Evolutionary conservation across 164 flowering plant genomes (phyloP).

Genomic region (Nelumbo lutea): DNA sequence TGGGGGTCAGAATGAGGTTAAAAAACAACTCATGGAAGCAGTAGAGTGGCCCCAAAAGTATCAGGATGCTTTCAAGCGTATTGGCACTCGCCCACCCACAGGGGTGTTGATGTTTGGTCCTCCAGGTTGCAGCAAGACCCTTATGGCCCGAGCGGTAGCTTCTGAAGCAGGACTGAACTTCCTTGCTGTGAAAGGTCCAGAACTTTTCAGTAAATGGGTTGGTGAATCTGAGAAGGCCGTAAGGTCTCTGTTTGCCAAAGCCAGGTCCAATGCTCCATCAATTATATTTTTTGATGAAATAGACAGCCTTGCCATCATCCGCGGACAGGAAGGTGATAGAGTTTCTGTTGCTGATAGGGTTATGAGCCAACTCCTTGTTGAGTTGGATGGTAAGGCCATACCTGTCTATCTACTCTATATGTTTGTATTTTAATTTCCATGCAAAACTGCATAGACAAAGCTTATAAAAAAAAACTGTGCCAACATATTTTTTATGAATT

Average conservation of each 20-base stretch:
- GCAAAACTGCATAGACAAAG: too few species aligned
- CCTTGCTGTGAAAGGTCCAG: constrained; percentile 96
- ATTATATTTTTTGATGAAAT: constrained; percentile 96
- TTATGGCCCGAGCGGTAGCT: constrained; percentile 96
- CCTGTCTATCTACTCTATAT: too few species aligned
- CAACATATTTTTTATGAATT: too few species aligned
- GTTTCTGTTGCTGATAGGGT: constrained; percentile 91
- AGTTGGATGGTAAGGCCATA: constrained; percentile 75
- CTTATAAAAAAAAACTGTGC: too few species aligned
- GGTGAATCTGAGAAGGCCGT: constrained; percentile 99
- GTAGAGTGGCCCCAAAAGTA: constrained; percentile 96
- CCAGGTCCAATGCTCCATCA: constrained; percentile 93
- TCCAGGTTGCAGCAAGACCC: constrained; percentile 99
- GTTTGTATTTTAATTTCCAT: too few species aligned
- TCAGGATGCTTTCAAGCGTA: constrained; percentile 69
- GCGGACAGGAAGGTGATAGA: constrained; percentile 90
- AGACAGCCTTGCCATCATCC: constrained; percentile 81
- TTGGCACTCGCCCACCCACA: constrained; percentile 83
- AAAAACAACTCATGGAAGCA: constrained; percentile 80
- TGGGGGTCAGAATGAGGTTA: constrained; percentile 90
- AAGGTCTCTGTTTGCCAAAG: constrained; percentile 80
- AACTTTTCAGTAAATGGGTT: constrained; percentile 97
- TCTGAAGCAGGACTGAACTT: constrained; percentile 90
- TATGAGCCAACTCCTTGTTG: constrained; percentile 92
- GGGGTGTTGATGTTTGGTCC: constrained; percentile 94